These are phyloP conservation scores for Brassica juncea DNA, from an alignment of 345 rosid species.

Conservation along the genomic window DNA sequence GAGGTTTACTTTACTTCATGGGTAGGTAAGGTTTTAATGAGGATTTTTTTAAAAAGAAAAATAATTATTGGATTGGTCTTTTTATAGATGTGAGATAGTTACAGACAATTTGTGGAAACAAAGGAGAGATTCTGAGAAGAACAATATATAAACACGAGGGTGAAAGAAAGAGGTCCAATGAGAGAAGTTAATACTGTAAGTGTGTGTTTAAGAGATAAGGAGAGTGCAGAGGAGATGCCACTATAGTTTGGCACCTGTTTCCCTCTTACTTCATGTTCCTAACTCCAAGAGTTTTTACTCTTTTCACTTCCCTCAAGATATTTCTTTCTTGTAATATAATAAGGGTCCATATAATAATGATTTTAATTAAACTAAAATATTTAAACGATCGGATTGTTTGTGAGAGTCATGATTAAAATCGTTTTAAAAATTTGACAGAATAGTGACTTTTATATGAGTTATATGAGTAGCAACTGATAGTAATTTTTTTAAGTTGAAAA, in stretches of 20 bases:
- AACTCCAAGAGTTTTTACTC: constrained; percentile 1
- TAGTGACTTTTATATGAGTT: too few species aligned
- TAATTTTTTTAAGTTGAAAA: too few species aligned
- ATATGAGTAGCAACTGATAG: neutral
- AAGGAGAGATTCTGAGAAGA: constrained; percentile 29
- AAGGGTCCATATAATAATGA: neutral
- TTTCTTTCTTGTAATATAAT: neutral
- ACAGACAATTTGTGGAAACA: constrained; percentile 33
- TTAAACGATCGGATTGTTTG: neutral
- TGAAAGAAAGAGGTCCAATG: constrained; percentile 39
- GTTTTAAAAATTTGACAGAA: neutral
- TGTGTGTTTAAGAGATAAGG: constrained; percentile 51
- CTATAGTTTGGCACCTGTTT: constrained; percentile 38
- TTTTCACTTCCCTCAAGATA: constrained; percentile 1
- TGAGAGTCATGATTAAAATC: neutral
- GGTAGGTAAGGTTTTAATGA: constrained; percentile 34
- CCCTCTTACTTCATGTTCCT: constrained; percentile 5
- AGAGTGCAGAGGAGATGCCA: constrained; percentile 36
- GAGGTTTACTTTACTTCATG: constrained; percentile 29
- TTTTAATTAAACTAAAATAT: neutral
- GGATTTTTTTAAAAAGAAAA: neutral
- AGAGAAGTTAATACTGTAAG: constrained; percentile 28
- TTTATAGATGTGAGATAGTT: neutral
- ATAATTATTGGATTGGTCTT: neutral
- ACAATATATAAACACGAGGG: constrained; percentile 7